Conservation (phyloP, 2,329 filamentous ascomycete genomes). For the Xylariaceae sp. region DNA sequence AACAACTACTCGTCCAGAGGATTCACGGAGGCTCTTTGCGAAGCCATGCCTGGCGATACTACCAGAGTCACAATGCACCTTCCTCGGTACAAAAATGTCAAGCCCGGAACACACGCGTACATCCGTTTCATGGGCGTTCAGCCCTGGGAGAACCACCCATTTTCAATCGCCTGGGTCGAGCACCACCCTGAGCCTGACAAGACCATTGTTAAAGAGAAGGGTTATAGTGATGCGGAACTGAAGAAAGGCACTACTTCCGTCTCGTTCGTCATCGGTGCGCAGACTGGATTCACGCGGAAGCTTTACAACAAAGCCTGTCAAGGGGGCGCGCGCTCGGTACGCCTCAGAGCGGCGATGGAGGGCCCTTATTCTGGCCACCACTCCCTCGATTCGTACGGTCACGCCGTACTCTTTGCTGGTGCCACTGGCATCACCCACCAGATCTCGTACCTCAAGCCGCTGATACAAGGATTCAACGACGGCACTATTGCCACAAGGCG, state of each 20-base stretch:
- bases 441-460: conserved; percentile 77
- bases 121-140: conserved; percentile 64
- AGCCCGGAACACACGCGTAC: conserved; percentile 71
- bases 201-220: conserved; percentile 35
- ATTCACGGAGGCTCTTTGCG: conserved; percentile 61
- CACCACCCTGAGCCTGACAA: conserved; percentile 38
- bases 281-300: conserved; percentile 81
- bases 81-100: conserved; percentile 61
- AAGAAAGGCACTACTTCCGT: conserved; percentile 48
- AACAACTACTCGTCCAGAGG: conserved; percentile 58
- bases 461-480: conserved; percentile 64
- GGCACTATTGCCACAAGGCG: conserved; percentile 75
- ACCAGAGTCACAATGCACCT: conserved; percentile 67
- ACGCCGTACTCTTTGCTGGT: conserved; percentile 83
- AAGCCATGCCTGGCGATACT: conserved; percentile 65
- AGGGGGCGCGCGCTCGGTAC: conserved; percentile 49
- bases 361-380: conserved; percentile 86
- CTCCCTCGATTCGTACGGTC: conserved; percentile 86
- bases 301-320: conserved; percentile 67
- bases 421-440: conserved; percentile 95
- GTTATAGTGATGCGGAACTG: conserved; percentile 17
- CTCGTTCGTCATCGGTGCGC: conserved; percentile 80
- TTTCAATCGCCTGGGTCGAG: conserved; percentile 73
- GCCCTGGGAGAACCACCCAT: conserved; percentile 71
- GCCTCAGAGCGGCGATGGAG: conserved; percentile 72